Conservation (phyloP, 768 basidiomycete genomes). For the Lactifluus volemus region DNA sequence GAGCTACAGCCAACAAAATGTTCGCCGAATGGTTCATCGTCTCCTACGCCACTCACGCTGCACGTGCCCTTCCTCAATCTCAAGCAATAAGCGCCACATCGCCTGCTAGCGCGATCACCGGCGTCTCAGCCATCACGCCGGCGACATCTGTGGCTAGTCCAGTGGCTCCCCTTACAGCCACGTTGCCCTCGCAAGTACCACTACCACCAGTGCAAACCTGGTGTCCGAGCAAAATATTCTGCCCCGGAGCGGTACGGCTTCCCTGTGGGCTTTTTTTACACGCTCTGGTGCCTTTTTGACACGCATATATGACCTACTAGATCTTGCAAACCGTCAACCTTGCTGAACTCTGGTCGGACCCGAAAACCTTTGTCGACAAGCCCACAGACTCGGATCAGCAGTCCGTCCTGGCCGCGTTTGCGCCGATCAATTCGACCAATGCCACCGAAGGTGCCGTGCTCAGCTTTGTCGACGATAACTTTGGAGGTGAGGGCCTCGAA, state of each 20-base stretch:
- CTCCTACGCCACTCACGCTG: neutral
- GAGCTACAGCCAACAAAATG: constrained; percentile 23
- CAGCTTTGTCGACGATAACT: constrained; percentile 64
- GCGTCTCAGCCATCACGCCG: constrained; percentile 33
- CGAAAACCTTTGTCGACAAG: constrained; percentile 87
- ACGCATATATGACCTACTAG: constrained; percentile 29
- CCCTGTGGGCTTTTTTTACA: constrained; percentile 4
- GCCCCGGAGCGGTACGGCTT: constrained; percentile 56
- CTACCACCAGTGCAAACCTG: constrained; percentile 64
- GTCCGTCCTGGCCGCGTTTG: constrained; percentile 63
- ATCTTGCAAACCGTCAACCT: constrained; percentile 81
- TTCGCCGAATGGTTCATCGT: constrained; percentile 22
- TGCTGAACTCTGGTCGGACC: constrained; percentile 64
- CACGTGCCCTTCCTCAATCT: constrained; percentile 12
- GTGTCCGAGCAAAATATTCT: constrained; percentile 75
- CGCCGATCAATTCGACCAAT: constrained; percentile 29
- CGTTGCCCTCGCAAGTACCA: constrained; percentile 56
- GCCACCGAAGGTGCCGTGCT: constrained; percentile 59
- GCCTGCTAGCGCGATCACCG: constrained; percentile 12
- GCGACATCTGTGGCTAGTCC: constrained; percentile 60
- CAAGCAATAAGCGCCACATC: constrained; percentile 10
- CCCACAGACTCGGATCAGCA: constrained; percentile 64
- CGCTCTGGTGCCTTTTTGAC: neutral
- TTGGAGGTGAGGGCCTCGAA: constrained; percentile 80
- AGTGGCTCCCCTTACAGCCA: constrained; percentile 40